These are phyloP conservation scores for Ascocoryne sarcoides DNA, from an alignment of 2,329 filamentous ascomycete genomes.

Conservation along the genomic window DNA sequence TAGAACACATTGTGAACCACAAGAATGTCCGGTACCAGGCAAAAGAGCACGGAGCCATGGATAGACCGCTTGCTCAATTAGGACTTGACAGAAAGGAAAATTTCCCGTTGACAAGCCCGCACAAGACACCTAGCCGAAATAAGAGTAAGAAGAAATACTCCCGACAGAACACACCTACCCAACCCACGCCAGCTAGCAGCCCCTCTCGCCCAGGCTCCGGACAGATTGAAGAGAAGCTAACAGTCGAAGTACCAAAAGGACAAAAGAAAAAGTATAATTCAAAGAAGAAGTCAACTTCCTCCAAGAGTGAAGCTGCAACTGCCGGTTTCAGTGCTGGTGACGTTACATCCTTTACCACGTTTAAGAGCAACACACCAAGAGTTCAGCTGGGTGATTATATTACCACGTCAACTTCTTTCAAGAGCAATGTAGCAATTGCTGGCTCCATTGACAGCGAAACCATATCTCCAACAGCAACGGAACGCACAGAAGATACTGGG, in stretches of 20 bases:
- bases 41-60: background rate
- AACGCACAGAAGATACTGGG: background rate
- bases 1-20: background rate
- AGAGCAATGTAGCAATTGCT: too few relatives aligned
- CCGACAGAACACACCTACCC: background rate
- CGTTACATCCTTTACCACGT: too few relatives aligned
- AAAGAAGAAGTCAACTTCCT: conserved; percentile 1
- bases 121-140: background rate
- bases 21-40: background rate
- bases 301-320: background rate
- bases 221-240: too few relatives aligned
- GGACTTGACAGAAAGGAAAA: background rate
- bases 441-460: background rate
- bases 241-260: background rate
- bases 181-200: background rate
- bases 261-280: conserved; percentile 1
- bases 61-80: background rate
- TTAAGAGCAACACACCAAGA: too few relatives aligned
- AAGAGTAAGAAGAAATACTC: background rate
- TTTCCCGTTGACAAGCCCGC: background rate
- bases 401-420: too few relatives aligned
- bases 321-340: too few relatives aligned
- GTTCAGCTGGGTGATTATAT: too few relatives aligned
- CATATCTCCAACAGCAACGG: background rate
- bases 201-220: background rate